Evolutionary conservation across 176 grass and related monocot genomes (phyloP).

Genomic region (Thinopyrum elongatum): DNA sequence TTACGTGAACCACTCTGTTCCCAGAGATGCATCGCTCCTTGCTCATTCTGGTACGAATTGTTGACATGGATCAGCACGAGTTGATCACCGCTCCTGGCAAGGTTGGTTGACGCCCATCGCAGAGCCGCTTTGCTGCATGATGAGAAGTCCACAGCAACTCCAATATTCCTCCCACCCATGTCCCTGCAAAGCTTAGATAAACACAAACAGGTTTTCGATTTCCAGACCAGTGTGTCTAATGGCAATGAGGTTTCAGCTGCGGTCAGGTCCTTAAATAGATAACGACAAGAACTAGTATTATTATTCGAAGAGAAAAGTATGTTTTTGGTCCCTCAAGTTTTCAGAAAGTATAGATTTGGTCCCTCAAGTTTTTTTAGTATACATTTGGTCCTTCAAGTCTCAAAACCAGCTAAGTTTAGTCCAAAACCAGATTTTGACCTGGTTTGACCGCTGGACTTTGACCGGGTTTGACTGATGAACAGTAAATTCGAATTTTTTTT

Average conservation of each 20-base stretch:
- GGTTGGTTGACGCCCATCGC: constrained; percentile 64
- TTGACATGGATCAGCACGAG: constrained; percentile 69
- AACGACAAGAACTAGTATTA: not conserved
- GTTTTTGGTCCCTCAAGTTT: too few relatives aligned
- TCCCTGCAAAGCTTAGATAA: constrained; percentile 9
- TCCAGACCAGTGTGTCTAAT: not conserved
- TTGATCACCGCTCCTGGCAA: constrained; percentile 48
- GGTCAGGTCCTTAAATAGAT: constrained; percentile 46
- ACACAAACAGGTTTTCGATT: not conserved
- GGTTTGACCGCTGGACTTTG: too few relatives aligned
- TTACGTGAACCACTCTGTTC: constrained; percentile 63
- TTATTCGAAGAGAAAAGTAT: too few relatives aligned
- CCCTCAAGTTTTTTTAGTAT: too few relatives aligned
- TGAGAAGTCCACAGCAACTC: constrained; percentile 72
- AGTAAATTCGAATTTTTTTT: too few relatives aligned
- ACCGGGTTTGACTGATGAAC: too few relatives aligned
- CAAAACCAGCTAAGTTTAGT: too few relatives aligned
- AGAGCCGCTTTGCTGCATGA: constrained; percentile 72
- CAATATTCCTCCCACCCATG: constrained; percentile 57
- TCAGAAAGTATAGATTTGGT: too few relatives aligned
- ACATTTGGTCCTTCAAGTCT: too few relatives aligned
- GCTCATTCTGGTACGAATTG: constrained; percentile 47
- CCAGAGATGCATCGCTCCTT: constrained; percentile 74
- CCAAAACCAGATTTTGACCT: too few relatives aligned
- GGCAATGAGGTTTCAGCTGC: constrained; percentile 14